Evolutionary conservation across 2,329 filamentous ascomycete species (phyloP).

Genomic region (Diplocarpon rosae): DNA sequence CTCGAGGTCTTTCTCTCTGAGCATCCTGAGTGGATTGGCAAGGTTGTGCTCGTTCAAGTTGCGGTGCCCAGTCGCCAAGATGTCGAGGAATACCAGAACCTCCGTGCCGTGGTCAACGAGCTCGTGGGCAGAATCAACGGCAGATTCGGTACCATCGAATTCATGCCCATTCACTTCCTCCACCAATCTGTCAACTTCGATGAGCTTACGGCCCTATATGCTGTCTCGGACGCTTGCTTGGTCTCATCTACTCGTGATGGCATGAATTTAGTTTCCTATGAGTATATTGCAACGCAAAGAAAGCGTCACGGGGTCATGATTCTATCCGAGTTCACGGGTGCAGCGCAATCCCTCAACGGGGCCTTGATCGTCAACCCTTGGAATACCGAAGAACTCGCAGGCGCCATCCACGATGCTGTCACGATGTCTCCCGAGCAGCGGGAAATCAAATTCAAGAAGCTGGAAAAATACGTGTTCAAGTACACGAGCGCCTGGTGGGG

Average conservation of each 20-base stretch:
- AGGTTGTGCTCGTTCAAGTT: slow-evolving; percentile 91
- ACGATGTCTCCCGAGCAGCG: slow-evolving; percentile 90
- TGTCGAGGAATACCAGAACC: slow-evolving; percentile 95
- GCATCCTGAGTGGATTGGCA: slow-evolving; percentile 95
- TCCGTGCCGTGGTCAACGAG: slow-evolving; percentile 92
- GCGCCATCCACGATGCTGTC: slow-evolving; percentile 90
- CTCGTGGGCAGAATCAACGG: slow-evolving; percentile 95
- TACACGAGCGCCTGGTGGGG: slow-evolving; percentile 98
- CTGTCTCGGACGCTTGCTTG: slow-evolving; percentile 82
- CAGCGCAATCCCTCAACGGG: slow-evolving; percentile 87
- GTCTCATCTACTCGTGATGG: slow-evolving; percentile 94
- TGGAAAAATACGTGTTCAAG: slow-evolving; percentile 92
- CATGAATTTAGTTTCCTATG: slow-evolving; percentile 97
- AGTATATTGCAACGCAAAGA: slow-evolving; percentile 91
- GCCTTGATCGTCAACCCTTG: slow-evolving; percentile 94
- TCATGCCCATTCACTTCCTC: slow-evolving; percentile 98
- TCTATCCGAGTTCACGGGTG: slow-evolving; percentile 91
- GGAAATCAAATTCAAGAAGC: slow-evolving; percentile 76
- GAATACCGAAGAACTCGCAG: slow-evolving; percentile 93
- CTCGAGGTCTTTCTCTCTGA: slow-evolving; percentile 94
- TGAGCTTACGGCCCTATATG: slow-evolving; percentile 87
- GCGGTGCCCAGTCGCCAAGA: slow-evolving; percentile 91
- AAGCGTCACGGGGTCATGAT: slow-evolving; percentile 89
- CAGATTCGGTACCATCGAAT: slow-evolving; percentile 92
- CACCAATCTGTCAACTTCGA: slow-evolving; percentile 94